Evolutionary conservation across 1,139 yeast species (phyloP).

Genomic region (Kodamaea plutei): DNA sequence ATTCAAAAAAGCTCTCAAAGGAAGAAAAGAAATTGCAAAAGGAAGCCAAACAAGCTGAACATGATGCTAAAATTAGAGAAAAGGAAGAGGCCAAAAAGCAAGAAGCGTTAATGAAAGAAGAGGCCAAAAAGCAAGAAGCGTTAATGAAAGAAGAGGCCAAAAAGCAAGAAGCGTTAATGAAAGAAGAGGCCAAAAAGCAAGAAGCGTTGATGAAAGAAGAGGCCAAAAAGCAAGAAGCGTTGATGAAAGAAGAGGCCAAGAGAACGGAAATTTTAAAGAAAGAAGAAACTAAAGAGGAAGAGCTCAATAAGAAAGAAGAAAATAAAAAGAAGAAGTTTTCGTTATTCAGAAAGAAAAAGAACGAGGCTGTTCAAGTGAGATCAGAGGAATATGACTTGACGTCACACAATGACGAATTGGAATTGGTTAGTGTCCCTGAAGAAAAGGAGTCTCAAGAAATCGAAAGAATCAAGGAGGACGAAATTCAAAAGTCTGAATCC

Average conservation of each 20-base stretch:
- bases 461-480: background rate
- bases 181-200: slow-evolving; percentile 8
- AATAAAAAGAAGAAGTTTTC: slow-evolving; percentile 4
- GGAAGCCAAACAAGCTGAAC: slow-evolving; percentile 15
- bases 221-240: slow-evolving; percentile 7
- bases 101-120: slow-evolving; percentile 5
- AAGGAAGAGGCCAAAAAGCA: slow-evolving; percentile 7
- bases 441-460: background rate
- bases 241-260: slow-evolving; percentile 5
- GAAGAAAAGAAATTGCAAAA: slow-evolving; percentile 26
- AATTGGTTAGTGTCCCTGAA: slow-evolving; percentile 1
- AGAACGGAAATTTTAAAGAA: slow-evolving; percentile 1
- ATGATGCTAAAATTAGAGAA: too few species aligned
- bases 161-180: slow-evolving; percentile 12
- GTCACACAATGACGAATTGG: background rate
- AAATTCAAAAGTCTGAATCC: background rate
- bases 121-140: slow-evolving; percentile 27
- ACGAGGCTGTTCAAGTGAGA: background rate
- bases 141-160: slow-evolving; percentile 16
- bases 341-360: slow-evolving; percentile 7
- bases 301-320: background rate
- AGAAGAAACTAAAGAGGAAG: slow-evolving; percentile 2
- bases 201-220: slow-evolving; percentile 10
- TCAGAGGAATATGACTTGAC: background rate
- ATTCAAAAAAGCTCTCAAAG: slow-evolving; percentile 30